These are phyloP conservation scores for Trypanosoma vivax DNA, from an alignment of 208 protist species.

Conservation along the genomic window DNA sequence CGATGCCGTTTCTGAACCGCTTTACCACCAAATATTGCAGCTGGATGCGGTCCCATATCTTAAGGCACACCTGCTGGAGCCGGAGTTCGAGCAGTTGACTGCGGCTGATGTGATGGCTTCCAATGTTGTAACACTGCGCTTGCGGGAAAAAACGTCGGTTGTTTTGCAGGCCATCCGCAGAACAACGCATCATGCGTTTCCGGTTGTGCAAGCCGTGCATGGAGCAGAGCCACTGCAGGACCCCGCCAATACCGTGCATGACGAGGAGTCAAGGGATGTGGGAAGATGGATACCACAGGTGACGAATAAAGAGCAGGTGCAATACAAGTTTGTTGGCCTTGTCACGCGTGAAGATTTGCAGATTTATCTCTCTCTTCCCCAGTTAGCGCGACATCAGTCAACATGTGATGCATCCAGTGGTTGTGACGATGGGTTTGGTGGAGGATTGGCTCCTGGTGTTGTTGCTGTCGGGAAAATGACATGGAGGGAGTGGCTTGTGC, in stretches of 20 bases:
- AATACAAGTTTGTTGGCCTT: constrained; percentile 79
- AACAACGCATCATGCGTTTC: constrained; percentile 90
- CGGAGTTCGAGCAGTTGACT: constrained; percentile 83
- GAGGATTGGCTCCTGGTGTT: constrained; percentile 34
- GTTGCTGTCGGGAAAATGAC: constrained; percentile 51
- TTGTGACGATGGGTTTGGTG: constrained; percentile 34
- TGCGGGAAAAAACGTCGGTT: constrained; percentile 60
- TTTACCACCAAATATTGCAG: constrained; percentile 90
- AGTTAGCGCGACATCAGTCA: constrained; percentile 16
- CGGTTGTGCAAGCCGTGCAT: constrained; percentile 66
- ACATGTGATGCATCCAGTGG: background rate
- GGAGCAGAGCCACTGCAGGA: background rate
- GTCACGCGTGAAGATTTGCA: constrained; percentile 83
- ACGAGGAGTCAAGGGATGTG: background rate
- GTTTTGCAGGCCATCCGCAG: constrained; percentile 59
- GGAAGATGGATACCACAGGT: background rate
- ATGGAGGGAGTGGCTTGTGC: constrained; percentile 64
- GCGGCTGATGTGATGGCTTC: constrained; percentile 87
- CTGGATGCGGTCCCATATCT: constrained; percentile 88
- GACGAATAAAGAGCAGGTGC: constrained; percentile 6
- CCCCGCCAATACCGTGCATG: background rate
- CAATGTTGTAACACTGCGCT: constrained; percentile 64
- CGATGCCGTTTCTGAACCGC: constrained; percentile 79
- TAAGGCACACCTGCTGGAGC: constrained; percentile 35
- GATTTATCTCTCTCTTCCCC: constrained; percentile 66